Base-by-base conservation (phyloP, 345 rosid genomes). In the Salix koriyanagi region DNA sequence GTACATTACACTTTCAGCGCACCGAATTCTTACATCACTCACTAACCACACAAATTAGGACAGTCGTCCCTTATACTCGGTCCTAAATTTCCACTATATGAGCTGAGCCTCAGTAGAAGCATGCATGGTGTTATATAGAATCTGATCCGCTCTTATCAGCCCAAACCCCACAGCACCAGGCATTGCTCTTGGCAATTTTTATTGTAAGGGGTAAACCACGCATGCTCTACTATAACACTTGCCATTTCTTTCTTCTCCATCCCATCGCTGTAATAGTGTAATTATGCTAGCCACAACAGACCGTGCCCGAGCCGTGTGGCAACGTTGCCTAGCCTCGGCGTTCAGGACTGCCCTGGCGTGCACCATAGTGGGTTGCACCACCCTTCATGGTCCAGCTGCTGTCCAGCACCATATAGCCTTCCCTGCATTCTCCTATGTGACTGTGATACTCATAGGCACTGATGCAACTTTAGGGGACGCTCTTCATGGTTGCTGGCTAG, bases 401-500 rank as follows among this genome's bases (percentile, higher is more conserved):
- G 8, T 95, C 77, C 81, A 18, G 37, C 84, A 77, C 60, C 83
- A 80, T 52, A 83, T 90, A 9, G 85, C 90, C 36, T 87, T 93
- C 75, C 97, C 99, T 0, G 91, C 99, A 25, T 95, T 93, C 71
- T 87, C 97, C 67, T 95, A 92, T 78, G 97, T 93, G 56, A 80
- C 90, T 0, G 88, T 79, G 39, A 83, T 93, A 54, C 89, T 93
- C 32, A 73, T 93, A 36, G 77, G 85, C 67, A 88, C 92, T 3
- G 97, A 95, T 16, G 94, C 97, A 68, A 87, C 94, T 5, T 68
- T 93, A 25, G 99, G 99, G 0, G 97, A 93, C 81, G 73, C 93
- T 6, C 62, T 91, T 61, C 87, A 83, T 39, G 87, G 88, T 37
- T 91, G 95, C 80, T 95, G 97, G 99, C 79, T 90, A 46, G 88